These are phyloP conservation scores for Laburnicola sp. DNA, from an alignment of 2,329 filamentous ascomycete genomes.

Conservation along the genomic window DNA sequence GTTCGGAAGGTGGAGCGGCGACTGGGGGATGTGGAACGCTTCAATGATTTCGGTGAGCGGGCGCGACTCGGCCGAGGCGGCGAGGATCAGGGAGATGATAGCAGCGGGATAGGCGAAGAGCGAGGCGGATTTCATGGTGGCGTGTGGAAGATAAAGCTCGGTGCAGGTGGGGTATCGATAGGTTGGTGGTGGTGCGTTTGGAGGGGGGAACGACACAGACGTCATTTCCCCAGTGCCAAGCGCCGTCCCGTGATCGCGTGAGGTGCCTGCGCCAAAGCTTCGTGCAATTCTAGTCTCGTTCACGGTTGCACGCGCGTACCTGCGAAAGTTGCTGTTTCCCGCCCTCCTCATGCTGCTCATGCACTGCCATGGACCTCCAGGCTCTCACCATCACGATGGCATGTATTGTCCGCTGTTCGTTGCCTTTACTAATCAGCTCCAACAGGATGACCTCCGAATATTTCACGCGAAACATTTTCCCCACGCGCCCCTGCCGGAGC, in stretches of 20 bases:
- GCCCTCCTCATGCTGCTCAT: slow-evolving; percentile 20
- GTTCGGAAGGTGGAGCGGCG: slow-evolving; percentile 28
- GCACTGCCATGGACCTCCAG: slow-evolving; percentile 25
- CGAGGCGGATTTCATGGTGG: slow-evolving; percentile 33
- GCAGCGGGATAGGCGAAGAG: slow-evolving; percentile 33
- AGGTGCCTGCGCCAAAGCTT: slow-evolving; percentile 16
- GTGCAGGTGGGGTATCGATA: slow-evolving; percentile 5
- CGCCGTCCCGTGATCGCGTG: slow-evolving; percentile 36
- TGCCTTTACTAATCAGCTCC: slow-evolving; percentile 9
- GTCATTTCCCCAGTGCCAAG: slow-evolving; percentile 42
- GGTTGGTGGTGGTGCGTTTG: slow-evolving; percentile 15
- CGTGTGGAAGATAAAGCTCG: slow-evolving; percentile 13
- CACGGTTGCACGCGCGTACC: slow-evolving; percentile 17
- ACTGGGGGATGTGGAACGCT: slow-evolving; percentile 36
- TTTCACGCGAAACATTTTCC: slow-evolving; percentile 52
- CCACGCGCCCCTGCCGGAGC: slow-evolving; percentile 39
- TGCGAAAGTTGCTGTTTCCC: slow-evolving; percentile 13
- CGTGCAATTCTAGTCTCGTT: slow-evolving; percentile 10
- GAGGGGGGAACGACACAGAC: slow-evolving; percentile 30
- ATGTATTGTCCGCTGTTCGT: slow-evolving; percentile 11
- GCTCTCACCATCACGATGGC: slow-evolving; percentile 40
- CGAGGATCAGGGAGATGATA: slow-evolving; percentile 35
- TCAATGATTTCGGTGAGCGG: slow-evolving; percentile 36
- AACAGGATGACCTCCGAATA: slow-evolving; percentile 48
- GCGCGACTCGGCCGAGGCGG: slow-evolving; percentile 36